These are phyloP conservation scores for Canavalia ensiformis DNA, from an alignment of 306 rosid genomes.

Conservation along the genomic window DNA sequence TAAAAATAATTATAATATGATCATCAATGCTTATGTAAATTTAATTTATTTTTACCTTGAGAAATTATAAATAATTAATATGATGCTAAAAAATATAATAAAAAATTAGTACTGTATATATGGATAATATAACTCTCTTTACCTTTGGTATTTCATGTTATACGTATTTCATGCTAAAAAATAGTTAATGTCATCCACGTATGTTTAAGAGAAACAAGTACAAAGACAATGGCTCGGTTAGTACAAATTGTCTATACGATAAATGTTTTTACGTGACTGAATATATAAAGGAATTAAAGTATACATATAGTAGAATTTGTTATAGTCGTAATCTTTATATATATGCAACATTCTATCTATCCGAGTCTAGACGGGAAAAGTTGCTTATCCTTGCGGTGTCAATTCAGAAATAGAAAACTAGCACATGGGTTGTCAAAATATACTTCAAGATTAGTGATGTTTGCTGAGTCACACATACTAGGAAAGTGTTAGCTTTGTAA, in stretches of 20 bases:
- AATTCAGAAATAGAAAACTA: constrained; percentile 24
- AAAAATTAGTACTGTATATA: no score
- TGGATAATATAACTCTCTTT: neutral
- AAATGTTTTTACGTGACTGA: neutral
- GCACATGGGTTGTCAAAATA: constrained; percentile 42
- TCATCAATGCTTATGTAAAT: no score
- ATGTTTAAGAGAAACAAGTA: neutral
- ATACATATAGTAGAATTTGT: neutral
- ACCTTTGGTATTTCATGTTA: neutral
- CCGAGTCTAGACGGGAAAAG: neutral
- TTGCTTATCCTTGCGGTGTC: neutral
- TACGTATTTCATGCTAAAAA: no score
- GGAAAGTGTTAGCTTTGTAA: constrained; percentile 1
- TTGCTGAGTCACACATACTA: constrained; percentile 40
- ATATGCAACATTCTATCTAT: neutral
- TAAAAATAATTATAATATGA: no score
- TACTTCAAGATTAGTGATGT: neutral
- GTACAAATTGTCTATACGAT: neutral
- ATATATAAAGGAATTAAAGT: neutral
- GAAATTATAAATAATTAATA: no score
- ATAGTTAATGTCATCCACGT: neutral
- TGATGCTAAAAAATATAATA: no score
- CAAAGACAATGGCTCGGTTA: neutral
- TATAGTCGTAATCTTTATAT: neutral
- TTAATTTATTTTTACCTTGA: no score